Conservation (phyloP, 192 early-diverging fungal genomes). For the Entophlyctis luteolus region DNA sequence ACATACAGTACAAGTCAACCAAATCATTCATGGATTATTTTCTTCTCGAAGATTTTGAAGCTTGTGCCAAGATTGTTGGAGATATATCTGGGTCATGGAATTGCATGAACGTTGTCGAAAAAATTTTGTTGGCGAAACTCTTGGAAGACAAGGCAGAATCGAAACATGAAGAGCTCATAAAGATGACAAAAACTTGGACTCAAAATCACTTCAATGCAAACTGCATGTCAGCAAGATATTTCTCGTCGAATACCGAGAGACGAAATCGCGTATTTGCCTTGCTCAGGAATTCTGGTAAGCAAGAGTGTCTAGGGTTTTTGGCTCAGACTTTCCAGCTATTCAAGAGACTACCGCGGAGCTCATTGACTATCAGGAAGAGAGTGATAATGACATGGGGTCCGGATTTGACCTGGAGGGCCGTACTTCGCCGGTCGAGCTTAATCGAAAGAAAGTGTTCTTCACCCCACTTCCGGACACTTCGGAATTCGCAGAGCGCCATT, state of each 20-base stretch:
- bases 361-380: too few species aligned
- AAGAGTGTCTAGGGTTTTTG: too few species aligned
- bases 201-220: not conserved
- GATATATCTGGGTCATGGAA: slow-evolving; percentile 5
- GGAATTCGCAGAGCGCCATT: slow-evolving; percentile 15
- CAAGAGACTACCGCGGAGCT: too few species aligned
- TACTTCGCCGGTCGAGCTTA: too few species aligned
- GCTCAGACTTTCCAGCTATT: too few species aligned
- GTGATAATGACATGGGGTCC: too few species aligned
- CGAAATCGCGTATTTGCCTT: not conserved
- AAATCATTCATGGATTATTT: not conserved
- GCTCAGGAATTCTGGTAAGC: slow-evolving; percentile 1
- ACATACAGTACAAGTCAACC: slow-evolving; percentile 3
- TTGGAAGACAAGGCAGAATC: not conserved
- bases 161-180: too few species aligned
- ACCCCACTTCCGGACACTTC: slow-evolving; percentile 17
- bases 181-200: not conserved
- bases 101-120: slow-evolving; percentile 6
- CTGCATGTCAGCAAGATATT: not conserved
- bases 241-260: not conserved
- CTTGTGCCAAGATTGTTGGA: not conserved
- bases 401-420: too few species aligned
- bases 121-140: not conserved
- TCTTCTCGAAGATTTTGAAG: slow-evolving; percentile 2
- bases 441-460: slow-evolving; percentile 5